Evolutionary conservation across 2,329 filamentous ascomycete species (phyloP), one percentile per base, ranked within the genome.

Genomic region (Fusarium sp.): DNA sequence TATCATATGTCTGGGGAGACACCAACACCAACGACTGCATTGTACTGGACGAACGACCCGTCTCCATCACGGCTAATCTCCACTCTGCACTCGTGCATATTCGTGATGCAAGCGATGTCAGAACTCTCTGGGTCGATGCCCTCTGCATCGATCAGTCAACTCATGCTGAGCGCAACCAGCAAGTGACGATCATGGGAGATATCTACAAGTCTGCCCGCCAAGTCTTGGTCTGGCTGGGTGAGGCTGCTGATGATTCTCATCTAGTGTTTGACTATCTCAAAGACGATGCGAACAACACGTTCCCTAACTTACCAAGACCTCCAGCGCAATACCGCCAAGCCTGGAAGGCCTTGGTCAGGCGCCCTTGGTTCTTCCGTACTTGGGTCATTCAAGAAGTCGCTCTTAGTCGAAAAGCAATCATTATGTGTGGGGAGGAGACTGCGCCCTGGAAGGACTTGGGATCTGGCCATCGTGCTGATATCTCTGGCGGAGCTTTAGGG

Each of bases 1-100:
- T 73, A 0, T 73, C 71, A 1, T 74, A 73, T 2, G 71, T 74
- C 32, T 73, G 71, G 71, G 71, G 71, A 11, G 62, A 68, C 1
- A 32, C 14, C 27, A 0, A n/a, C 7, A 4, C 30, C 66, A 5
- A 39, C 4, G 16, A 56, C 3, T 2, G 62, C 5, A 73, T 73
- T 6, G 13, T 1, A 0, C 13, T 73, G 0, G 37, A 23, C 6
- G 70, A 32, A 1, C 32, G 30, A 2, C 45, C 62, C 0, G 10
- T 45, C 1, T 14, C 61, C 0, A 73, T 73, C 23, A 71, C 67
- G 0, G 32, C 62, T 1, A 73, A 74, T 13, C 34, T 73, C 2
- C 45, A 74, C 6, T 71, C 63, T 0, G 71, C 71, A 11, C 52
- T 73, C 0, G 27, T 39, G 3, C 71, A 73, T 4, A 62, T 73